Conservation (phyloP, 2,329 filamentous ascomycete genomes). For the Thelonectria discophora region DNA sequence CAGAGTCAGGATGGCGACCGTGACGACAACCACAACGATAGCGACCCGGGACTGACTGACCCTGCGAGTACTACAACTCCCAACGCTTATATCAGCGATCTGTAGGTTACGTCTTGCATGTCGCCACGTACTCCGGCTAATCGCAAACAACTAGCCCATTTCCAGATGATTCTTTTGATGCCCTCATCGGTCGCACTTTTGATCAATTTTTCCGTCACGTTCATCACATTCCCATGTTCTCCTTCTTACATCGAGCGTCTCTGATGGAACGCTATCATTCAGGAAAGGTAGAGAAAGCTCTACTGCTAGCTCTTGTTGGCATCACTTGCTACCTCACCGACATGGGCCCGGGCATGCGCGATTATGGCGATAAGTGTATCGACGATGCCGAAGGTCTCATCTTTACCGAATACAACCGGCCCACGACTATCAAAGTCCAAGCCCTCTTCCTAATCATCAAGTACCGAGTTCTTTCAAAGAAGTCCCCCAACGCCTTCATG, state of each 20-base stretch:
- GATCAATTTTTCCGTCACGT: constrained; percentile 67
- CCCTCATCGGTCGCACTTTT: constrained; percentile 61
- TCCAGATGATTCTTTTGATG: constrained; percentile 56
- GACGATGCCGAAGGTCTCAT: constrained; percentile 64
- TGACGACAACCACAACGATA: constrained; percentile 47
- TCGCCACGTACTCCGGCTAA: constrained; percentile 31
- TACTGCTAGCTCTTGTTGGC: constrained; percentile 63
- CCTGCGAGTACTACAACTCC: constrained; percentile 46
- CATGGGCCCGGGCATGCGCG: constrained; percentile 60
- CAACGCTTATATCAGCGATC: constrained; percentile 46
- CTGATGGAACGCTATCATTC: constrained; percentile 68
- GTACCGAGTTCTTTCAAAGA: constrained; percentile 55
- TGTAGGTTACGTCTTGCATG: constrained; percentile 41
- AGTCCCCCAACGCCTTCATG: constrained; percentile 56
- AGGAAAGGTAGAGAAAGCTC: constrained; percentile 63
- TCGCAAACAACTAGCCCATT: constrained; percentile 40
- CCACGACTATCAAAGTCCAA: constrained; percentile 65
- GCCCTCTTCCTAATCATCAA: constrained; percentile 56
- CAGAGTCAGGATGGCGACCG: constrained; percentile 48
- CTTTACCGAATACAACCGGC: constrained; percentile 61
- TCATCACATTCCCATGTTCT: constrained; percentile 67
- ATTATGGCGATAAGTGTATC: constrained; percentile 63
- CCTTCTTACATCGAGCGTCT: constrained; percentile 66
- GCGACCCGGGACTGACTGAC: constrained; percentile 49
- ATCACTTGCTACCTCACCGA: constrained; percentile 66